Percentiles rank a stretch among this genome's conserved stretches.
Evolutionary conservation across 2,329 filamentous ascomycete genomes (phyloP).

Genomic region (Botryotinia narcissicola): DNA sequence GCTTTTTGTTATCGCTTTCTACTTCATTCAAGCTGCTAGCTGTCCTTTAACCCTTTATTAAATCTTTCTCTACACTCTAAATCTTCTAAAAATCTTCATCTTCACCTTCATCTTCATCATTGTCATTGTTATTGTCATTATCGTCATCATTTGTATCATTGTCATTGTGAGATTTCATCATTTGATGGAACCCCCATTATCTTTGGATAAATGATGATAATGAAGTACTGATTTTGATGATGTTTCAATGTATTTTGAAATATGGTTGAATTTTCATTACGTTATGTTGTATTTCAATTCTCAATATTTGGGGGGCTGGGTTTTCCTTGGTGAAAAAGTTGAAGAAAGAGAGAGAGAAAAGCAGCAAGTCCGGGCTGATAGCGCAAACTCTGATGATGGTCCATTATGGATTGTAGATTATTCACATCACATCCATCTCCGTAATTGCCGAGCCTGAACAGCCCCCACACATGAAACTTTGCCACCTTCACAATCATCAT

Average conservation of each 20-base stretch:
- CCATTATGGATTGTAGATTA: conserved; percentile 11
- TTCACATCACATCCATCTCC: conserved; percentile 28
- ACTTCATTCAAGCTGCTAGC: not conserved
- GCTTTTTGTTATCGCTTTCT: not conserved
- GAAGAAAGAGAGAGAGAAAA: conserved; percentile 18
- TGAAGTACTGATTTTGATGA: not conserved
- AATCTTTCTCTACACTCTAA: not conserved
- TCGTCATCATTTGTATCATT: not conserved
- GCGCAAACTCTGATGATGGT: conserved; percentile 32
- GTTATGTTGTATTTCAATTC: conserved; percentile 14
- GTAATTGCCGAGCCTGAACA: conserved; percentile 35
- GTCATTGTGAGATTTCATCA: not conserved
- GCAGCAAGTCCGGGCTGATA: conserved; percentile 29
- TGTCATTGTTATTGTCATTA: no score
- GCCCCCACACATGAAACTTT: conserved; percentile 30
- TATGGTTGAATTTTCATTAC: conserved; percentile 20
- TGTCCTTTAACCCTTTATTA: not conserved
- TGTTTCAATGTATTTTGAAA: not conserved
- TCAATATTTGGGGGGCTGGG: conserved; percentile 22
- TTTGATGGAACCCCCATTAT: not conserved
- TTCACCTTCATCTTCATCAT: no score
- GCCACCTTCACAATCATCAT: conserved; percentile 29
- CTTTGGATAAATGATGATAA: not conserved
- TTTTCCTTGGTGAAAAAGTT: conserved; percentile 11
- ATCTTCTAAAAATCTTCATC: not conserved